A percentile compares a stretch with the other conserved stretches of the same genome.
Conservation (phyloP, 164 flowering plant genomes). For the Chimonanthus praecox region DNA sequence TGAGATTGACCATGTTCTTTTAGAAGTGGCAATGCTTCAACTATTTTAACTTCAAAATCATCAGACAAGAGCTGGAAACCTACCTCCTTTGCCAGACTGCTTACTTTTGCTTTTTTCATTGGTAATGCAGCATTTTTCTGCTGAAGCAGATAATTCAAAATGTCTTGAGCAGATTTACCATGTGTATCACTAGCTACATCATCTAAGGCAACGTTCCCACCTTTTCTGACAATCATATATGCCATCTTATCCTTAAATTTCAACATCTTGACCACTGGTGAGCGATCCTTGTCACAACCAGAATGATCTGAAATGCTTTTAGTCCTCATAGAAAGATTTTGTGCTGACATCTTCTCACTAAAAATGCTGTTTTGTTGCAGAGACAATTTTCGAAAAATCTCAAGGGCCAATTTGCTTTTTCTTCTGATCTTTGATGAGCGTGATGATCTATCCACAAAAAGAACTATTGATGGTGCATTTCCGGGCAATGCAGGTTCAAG, state of each 20-base stretch:
- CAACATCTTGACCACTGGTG: slow-evolving; percentile 21
- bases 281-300: slow-evolving; percentile 23
- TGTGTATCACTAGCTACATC: slow-evolving; percentile 35
- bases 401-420: slow-evolving; percentile 61
- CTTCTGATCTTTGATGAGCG: slow-evolving; percentile 38
- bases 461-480: slow-evolving; percentile 61
- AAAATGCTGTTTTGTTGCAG: slow-evolving; percentile 16
- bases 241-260: slow-evolving; percentile 50
- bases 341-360: slow-evolving; percentile 15
- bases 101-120: slow-evolving; percentile 43
- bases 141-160: slow-evolving; percentile 49
- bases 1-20: slow-evolving; percentile 27
- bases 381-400: slow-evolving; percentile 50
- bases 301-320: slow-evolving; percentile 8
- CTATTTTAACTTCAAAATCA: slow-evolving; percentile 56
- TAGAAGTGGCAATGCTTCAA: slow-evolving; percentile 26
- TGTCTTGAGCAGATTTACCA: slow-evolving; percentile 52
- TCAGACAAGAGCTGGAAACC: slow-evolving; percentile 88
- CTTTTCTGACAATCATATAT: slow-evolving; percentile 52
- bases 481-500: slow-evolving; percentile 48
- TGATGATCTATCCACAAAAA: slow-evolving; percentile 87
- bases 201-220: slow-evolving; percentile 39
- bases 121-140: slow-evolving; percentile 22
- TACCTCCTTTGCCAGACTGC: slow-evolving; percentile 62
- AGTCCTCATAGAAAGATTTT: slow-evolving; percentile 19